These are phyloP conservation scores for Elsinoe necatrix DNA, from an alignment of 2,329 filamentous ascomycete genomes.

Conservation along the genomic window DNA sequence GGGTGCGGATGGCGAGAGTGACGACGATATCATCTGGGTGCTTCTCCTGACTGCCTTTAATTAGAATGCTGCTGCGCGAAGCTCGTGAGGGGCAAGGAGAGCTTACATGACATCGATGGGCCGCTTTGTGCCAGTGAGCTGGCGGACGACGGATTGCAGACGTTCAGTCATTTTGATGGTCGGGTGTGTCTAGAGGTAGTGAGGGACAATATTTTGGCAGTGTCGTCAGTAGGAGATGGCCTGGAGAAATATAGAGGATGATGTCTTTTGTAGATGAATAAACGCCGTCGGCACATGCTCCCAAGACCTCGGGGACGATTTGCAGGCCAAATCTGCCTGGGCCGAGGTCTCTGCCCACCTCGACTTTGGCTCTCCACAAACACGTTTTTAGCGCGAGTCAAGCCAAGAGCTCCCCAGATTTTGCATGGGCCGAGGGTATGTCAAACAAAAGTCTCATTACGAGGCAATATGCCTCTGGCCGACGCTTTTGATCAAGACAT, in stretches of 20 bases:
- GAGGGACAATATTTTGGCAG: background rate
- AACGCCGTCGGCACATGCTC: conserved; percentile 11
- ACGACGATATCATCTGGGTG: conserved; percentile 96
- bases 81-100: conserved; percentile 46
- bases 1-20: conserved; percentile 82
- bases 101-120: conserved; percentile 70
- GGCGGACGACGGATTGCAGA: conserved; percentile 78
- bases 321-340: conserved; percentile 3
- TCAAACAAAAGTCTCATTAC: background rate
- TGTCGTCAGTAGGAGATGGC: background rate
- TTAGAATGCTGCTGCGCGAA: conserved; percentile 37
- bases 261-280: conserved; percentile 14
- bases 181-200: background rate
- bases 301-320: background rate
- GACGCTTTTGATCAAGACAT: no score
- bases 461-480: background rate
- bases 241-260: background rate
- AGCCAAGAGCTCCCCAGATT: background rate
- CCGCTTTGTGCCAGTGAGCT: conserved; percentile 63
- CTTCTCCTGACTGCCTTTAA: conserved; percentile 64
- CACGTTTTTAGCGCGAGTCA: background rate
- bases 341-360: conserved; percentile 5
- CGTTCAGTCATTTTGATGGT: conserved; percentile 51
- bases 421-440: background rate
- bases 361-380: conserved; percentile 1